Evolutionary conservation across 164 flowering plant species (phyloP).

Genomic region (Nymphaea thermarum): DNA sequence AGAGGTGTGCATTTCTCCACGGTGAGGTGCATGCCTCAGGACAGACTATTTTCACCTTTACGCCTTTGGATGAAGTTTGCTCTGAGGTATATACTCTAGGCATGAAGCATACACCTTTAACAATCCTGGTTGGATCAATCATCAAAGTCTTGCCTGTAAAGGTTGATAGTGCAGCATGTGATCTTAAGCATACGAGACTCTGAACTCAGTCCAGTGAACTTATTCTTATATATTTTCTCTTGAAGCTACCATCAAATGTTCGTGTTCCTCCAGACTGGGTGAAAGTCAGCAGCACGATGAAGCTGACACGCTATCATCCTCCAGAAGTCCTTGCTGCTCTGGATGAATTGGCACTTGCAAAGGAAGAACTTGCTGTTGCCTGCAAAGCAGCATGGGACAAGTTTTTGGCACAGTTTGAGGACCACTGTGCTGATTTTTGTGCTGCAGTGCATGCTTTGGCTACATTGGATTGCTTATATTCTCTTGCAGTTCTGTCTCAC

Average conservation of each 20-base stretch:
- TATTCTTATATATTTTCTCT: no score
- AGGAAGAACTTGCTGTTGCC: constrained; percentile 54
- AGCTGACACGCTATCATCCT: constrained; percentile 78
- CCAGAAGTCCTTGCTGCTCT: constrained; percentile 68
- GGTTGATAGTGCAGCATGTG: no score
- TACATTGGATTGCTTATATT: constrained; percentile 73
- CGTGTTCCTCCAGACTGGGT: constrained; percentile 75
- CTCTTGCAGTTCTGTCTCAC: constrained; percentile 76
- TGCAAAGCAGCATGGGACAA: constrained; percentile 69
- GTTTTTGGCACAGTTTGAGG: constrained; percentile 48
- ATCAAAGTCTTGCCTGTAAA: no score
- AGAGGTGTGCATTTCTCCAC: no score
- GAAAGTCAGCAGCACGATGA: constrained; percentile 85
- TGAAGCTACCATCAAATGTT: constrained; percentile 58
- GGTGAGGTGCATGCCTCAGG: no score
- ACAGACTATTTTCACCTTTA: no score
- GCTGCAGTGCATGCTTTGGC: constrained; percentile 91
- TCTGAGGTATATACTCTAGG: no score
- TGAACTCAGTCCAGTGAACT: no score
- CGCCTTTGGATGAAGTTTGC: no score
- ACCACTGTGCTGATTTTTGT: constrained; percentile 66
- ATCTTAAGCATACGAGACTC: no score
- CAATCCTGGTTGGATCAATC: no score
- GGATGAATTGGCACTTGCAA: constrained; percentile 55
- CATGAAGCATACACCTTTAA: no score